Conservation (phyloP, 352 stramenopile species). For the Phytophthora idaei region DNA sequence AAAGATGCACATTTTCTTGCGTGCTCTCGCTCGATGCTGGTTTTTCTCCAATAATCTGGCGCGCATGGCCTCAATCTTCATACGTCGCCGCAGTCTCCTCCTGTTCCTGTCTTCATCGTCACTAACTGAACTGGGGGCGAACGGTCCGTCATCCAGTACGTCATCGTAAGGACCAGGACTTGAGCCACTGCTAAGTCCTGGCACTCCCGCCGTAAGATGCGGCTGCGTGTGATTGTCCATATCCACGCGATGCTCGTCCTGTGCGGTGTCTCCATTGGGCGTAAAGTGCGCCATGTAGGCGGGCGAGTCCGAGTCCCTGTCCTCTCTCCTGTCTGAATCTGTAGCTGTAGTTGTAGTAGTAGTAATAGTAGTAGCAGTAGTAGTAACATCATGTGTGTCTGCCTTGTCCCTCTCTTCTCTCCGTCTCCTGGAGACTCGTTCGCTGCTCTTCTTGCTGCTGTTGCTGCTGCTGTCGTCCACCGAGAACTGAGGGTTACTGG, state of each 20-base stretch:
- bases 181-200: slow-evolving; percentile 17
- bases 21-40: slow-evolving; percentile 55
- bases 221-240: slow-evolving; percentile 25
- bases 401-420: slow-evolving; percentile 12
- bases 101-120: slow-evolving; percentile 55
- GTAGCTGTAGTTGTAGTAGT: neutral
- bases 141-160: slow-evolving; percentile 23
- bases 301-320: slow-evolving; percentile 16
- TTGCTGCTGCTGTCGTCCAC: slow-evolving; percentile 21
- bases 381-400: slow-evolving; percentile 1
- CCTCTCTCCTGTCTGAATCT: slow-evolving; percentile 14
- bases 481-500: slow-evolving; percentile 34
- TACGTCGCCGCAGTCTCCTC: slow-evolving; percentile 50
- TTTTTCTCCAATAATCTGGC: slow-evolving; percentile 61
- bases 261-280: slow-evolving; percentile 23
- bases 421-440: slow-evolving; percentile 11
- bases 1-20: slow-evolving; percentile 68
- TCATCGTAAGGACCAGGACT: slow-evolving; percentile 22
- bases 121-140: slow-evolving; percentile 23
- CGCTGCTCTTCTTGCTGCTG: slow-evolving; percentile 24
- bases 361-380: neutral
- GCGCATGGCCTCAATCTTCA: slow-evolving; percentile 66
- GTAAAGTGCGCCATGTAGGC: slow-evolving; percentile 41
- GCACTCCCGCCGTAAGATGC: slow-evolving; percentile 16
- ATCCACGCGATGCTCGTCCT: slow-evolving; percentile 29